phyloP scores from a whole-genome alignment of 2,329 filamentous ascomycete species.

The Botryotinia calthae region DNA sequence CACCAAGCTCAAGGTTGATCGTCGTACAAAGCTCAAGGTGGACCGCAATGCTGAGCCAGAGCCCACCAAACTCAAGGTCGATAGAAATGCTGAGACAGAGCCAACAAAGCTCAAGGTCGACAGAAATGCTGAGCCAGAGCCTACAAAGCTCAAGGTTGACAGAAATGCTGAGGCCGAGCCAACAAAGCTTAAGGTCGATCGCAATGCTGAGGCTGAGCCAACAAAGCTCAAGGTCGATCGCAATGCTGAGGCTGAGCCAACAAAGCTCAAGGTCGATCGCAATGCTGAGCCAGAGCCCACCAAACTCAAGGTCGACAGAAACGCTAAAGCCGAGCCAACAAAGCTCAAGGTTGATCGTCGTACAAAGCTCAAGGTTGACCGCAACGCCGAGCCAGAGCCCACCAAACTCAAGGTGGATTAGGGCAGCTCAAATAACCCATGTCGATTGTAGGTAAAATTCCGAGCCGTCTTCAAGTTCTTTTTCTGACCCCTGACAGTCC shows the following conservation, averaged over 20 bases:
- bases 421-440: neutral
- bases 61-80: neutral
- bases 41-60: neutral
- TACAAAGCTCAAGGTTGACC: neutral
- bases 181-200: neutral
- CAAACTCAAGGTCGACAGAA: no score
- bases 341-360: no score
- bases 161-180: neutral
- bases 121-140: no score
- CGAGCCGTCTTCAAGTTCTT: neutral
- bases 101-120: no score
- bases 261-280: neutral
- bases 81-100: neutral
- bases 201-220: neutral
- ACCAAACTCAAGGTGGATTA: neutral
- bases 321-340: no score
- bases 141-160: neutral
- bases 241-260: neutral
- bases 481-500: neutral
- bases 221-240: neutral
- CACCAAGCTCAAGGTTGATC: neutral
- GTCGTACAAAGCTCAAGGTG: no score
- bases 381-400: neutral
- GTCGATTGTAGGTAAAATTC: neutral
- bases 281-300: no score